Conservation (phyloP, 1,284 basidiomycete species). For the Fistulinella staudtii region DNA sequence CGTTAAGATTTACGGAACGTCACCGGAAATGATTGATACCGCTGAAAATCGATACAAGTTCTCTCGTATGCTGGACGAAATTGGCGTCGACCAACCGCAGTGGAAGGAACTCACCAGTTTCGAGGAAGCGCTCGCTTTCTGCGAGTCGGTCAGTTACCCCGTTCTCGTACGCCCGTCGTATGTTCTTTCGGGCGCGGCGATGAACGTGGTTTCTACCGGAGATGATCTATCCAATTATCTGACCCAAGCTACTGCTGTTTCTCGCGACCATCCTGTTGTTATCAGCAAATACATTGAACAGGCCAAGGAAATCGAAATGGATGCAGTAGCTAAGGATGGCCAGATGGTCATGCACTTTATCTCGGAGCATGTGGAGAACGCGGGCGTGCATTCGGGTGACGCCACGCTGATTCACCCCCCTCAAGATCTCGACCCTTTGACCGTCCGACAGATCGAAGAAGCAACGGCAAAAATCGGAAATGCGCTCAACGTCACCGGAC, state of each 20-base stretch:
- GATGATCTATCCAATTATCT: constrained; percentile 92
- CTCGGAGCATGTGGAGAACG: constrained; percentile 99
- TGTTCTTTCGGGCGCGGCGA: constrained; percentile 96
- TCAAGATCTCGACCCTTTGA: constrained; percentile 95
- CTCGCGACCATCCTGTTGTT: constrained; percentile 96
- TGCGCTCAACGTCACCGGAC: constrained; percentile 97
- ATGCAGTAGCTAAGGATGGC: constrained; percentile 94
- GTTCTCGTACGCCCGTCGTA: constrained; percentile 97
- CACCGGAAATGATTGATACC: constrained; percentile 99
- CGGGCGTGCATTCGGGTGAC: constrained; percentile 82
- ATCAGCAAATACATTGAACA: constrained; percentile 99
- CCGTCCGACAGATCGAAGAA: constrained; percentile 92
- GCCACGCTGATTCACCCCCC: constrained; percentile 97
- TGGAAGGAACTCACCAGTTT: constrained; percentile 97
- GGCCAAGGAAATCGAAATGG: constrained; percentile 99
- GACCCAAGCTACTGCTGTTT: constrained; percentile 94
- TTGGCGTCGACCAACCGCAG: constrained; percentile 93
- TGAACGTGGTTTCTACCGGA: constrained; percentile 96
- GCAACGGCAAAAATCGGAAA: constrained; percentile 97
- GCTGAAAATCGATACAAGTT: constrained; percentile 99
- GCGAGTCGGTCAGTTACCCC: constrained; percentile 89
- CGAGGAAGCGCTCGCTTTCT: constrained; percentile 85
- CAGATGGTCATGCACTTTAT: constrained; percentile 99
- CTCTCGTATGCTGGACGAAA: constrained; percentile 95
- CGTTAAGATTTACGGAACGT: constrained; percentile 97